phyloP scores from a whole-genome alignment of 371 early-diverging fungal species.

The Zychaea mexicana region DNA sequence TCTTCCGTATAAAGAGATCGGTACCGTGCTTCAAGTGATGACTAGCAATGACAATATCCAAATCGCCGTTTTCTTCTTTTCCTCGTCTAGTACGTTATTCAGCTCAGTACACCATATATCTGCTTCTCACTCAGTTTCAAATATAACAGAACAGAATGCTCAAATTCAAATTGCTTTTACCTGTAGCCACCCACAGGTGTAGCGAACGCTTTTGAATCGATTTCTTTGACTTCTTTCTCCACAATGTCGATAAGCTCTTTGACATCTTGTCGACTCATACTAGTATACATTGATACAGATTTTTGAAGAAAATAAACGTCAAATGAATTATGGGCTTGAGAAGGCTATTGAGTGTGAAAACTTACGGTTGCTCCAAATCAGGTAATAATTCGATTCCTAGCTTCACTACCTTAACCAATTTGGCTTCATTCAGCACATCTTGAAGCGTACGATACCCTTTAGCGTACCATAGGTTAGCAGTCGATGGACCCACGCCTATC shows the following conservation, averaged over 20 bases:
- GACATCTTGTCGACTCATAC: conserved; percentile 48
- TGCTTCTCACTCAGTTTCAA: not conserved
- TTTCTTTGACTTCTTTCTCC: conserved; percentile 20
- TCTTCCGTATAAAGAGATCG: conserved; percentile 21
- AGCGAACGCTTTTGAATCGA: conserved; percentile 28
- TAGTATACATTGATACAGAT: not conserved
- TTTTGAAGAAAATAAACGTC: not conserved
- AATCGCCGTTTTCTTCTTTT: conserved; percentile 52
- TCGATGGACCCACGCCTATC: conserved; percentile 46
- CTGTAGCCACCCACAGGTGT: conserved; percentile 56
- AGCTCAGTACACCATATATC: not conserved
- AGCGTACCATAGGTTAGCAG: conserved; percentile 52
- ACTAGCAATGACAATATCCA: conserved; percentile 53
- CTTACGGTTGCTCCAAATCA: conserved; percentile 44
- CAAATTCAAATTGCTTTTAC: too few relatives aligned
- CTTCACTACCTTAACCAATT: conserved; percentile 26
- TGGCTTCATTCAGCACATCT: conserved; percentile 36
- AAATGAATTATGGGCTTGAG: too few relatives aligned
- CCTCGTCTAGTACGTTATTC: conserved; percentile 36
- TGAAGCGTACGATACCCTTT: conserved; percentile 49
- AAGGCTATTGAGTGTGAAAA: too few relatives aligned
- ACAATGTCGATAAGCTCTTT: conserved; percentile 49
- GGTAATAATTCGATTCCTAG: conserved; percentile 42
- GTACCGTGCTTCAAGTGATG: conserved; percentile 17
- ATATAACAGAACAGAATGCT: too few relatives aligned